Conservation (phyloP, 768 basidiomycete species). For the Mycena rosella region DNA sequence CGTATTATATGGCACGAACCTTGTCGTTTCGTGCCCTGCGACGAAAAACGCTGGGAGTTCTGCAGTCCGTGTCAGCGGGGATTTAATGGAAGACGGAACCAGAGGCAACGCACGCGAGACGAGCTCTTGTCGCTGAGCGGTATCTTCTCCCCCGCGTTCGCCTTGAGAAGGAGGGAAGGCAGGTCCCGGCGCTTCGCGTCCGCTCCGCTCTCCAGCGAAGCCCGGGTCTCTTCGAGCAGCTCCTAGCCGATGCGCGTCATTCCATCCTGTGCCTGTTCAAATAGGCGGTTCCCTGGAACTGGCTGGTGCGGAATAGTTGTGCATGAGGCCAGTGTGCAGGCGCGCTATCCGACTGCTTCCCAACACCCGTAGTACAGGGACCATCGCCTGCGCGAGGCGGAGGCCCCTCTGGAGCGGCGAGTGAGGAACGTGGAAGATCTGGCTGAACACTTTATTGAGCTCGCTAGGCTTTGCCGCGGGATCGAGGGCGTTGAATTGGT, state of each 20-base stretch:
- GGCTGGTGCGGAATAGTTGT: too few relatives aligned
- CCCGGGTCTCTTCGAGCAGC: constrained; percentile 5
- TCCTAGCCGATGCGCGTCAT: neutral
- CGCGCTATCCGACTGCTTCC: too few relatives aligned
- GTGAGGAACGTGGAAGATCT: neutral
- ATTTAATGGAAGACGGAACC: neutral
- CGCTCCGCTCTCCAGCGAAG: neutral
- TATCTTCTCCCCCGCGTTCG: constrained; percentile 58
- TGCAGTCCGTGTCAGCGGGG: constrained; percentile 37
- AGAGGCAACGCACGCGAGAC: constrained; percentile 16
- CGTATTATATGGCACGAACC: constrained; percentile 31
- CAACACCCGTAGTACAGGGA: too few relatives aligned
- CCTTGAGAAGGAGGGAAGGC: constrained; percentile 58
- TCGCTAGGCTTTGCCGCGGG: neutral
- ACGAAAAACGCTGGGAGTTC: constrained; percentile 50
- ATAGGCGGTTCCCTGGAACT: too few relatives aligned
- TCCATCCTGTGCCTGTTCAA: too few relatives aligned
- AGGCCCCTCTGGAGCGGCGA: neutral
- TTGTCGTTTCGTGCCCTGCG: constrained; percentile 59
- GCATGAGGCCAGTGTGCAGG: too few relatives aligned
- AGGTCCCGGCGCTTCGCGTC: constrained; percentile 50
- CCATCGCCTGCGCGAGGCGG: too few relatives aligned
- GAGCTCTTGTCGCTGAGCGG: constrained; percentile 32
- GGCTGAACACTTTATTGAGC: constrained; percentile 9
- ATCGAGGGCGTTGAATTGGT: constrained; percentile 14